Conservation (phyloP, 2,329 filamentous ascomycete genomes). For the Clonostachys rhizophaga region DNA sequence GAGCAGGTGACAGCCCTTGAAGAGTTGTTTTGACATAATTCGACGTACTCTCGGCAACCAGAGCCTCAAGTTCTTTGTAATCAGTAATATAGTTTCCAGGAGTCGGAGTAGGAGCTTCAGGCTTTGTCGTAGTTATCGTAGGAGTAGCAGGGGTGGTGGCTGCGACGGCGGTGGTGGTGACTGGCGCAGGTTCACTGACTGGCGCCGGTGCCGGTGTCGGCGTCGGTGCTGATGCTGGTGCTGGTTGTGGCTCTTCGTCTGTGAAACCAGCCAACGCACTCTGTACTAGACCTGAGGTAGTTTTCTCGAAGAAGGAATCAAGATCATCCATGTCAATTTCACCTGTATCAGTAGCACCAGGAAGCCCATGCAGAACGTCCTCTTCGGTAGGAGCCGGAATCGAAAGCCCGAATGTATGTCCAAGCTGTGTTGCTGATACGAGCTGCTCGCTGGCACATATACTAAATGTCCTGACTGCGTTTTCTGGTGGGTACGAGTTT, state of each 20-base stretch:
- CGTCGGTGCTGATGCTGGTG: no score
- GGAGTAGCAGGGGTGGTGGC: slow-evolving; percentile 10
- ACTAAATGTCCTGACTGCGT: slow-evolving; percentile 27
- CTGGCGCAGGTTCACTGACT: slow-evolving; percentile 3
- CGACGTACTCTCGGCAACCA: slow-evolving; percentile 37
- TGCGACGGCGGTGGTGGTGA: slow-evolving; percentile 7
- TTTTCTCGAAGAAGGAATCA: slow-evolving; percentile 36
- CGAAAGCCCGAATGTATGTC: slow-evolving; percentile 24
- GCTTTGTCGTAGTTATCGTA: slow-evolving; percentile 9
- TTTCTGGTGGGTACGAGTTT: slow-evolving; percentile 30
- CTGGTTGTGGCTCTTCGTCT: no score
- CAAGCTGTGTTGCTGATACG: slow-evolving; percentile 22
- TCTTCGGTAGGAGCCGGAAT: slow-evolving; percentile 14
- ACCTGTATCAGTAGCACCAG: neutral
- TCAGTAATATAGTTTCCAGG: slow-evolving; percentile 20
- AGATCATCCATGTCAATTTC: slow-evolving; percentile 18
- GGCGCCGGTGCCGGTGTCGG: no score
- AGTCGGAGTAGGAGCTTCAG: slow-evolving; percentile 10
- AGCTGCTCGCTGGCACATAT: slow-evolving; percentile 24
- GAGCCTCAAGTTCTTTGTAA: slow-evolving; percentile 34
- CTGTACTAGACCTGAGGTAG: slow-evolving; percentile 32
- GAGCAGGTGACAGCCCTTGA: slow-evolving; percentile 33
- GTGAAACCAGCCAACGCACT: slow-evolving; percentile 23
- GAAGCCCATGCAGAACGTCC: neutral
- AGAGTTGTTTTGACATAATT: slow-evolving; percentile 39